phyloP scores from a whole-genome alignment of 495 filamentous ascomycete genomes.

The Aspergillus taichungensis region DNA sequence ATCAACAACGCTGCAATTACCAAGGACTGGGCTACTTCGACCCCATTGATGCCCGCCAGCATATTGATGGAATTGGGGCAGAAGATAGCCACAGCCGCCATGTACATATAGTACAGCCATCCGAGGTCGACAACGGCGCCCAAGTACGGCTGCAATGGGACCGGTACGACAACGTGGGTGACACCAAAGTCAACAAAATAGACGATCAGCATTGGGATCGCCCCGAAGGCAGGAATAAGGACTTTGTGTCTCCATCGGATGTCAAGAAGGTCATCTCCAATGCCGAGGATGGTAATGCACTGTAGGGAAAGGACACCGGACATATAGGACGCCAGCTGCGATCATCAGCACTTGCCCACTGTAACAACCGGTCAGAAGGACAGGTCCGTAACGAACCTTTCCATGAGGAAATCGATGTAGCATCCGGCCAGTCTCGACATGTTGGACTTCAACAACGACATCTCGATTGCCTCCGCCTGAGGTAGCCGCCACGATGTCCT shows the following conservation, averaged over 20 bases:
- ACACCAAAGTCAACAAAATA: conserved; percentile 99
- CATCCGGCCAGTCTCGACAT: conserved; percentile 68
- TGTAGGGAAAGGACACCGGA: conserved; percentile 90
- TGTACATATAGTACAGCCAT: conserved; percentile 89
- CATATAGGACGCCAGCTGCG: conserved; percentile 84
- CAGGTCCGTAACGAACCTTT: conserved; percentile 50
- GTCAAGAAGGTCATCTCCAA: conserved; percentile 95
- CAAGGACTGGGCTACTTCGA: conserved; percentile 90
- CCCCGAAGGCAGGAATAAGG: conserved; percentile 88
- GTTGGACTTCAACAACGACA: conserved; percentile 55
- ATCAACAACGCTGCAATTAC: conserved; percentile 79
- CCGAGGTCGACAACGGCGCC: conserved; percentile 79
- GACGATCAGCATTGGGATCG: conserved; percentile 89
- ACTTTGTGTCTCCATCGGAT: conserved; percentile 99
- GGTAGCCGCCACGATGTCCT: conserved; percentile 93
- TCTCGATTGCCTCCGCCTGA: conserved; percentile 90
- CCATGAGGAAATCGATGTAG: conserved; percentile 89
- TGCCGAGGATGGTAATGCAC: conserved; percentile 78
- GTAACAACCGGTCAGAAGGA: background rate
- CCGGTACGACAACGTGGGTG: conserved; percentile 84
- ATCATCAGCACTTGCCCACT: background rate
- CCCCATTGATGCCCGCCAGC: conserved; percentile 91
- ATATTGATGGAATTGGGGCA: conserved; percentile 99
- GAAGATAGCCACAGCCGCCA: conserved; percentile 91
- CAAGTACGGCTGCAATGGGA: conserved; percentile 72